Percentiles rank a stretch among this genome's conserved stretches.
Conservation (phyloP, 2,329 filamentous ascomycete genomes). For the Rhexocercosporidium sp. region DNA sequence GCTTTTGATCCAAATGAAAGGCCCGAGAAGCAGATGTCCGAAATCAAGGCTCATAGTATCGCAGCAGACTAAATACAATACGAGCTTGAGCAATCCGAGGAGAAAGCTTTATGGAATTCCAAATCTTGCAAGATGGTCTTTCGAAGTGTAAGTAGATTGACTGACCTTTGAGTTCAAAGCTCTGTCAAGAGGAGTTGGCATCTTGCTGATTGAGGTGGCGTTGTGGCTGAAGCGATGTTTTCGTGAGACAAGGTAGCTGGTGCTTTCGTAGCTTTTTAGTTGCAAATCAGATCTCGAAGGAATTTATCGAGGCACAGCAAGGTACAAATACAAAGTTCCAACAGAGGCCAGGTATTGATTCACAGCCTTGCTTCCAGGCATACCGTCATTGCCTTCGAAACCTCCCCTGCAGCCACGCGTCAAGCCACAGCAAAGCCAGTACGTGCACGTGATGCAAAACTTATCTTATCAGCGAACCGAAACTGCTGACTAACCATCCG, state of each 20-base stretch:
- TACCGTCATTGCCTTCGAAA: background rate
- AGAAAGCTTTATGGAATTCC: background rate
- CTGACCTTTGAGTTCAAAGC: conserved; percentile 74
- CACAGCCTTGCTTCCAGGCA: background rate
- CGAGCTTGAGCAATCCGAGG: too few relatives aligned
- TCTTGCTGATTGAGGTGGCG: conserved; percentile 47
- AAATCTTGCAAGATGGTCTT: background rate
- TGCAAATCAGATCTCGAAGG: background rate
- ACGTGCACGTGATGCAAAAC: background rate
- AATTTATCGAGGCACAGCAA: background rate
- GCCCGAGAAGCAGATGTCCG: too few relatives aligned
- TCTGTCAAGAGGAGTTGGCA: conserved; percentile 73
- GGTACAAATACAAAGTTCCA: background rate
- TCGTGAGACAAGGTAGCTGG: background rate
- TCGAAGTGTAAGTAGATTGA: conserved; percentile 41
- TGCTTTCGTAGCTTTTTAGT: background rate
- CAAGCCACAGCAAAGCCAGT: background rate
- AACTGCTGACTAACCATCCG: conserved; percentile 25
- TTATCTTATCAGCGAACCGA: conserved; percentile 25
- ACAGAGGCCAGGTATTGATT: conserved; percentile 4
- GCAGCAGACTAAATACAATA: too few relatives aligned
- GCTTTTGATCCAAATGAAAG: too few relatives aligned
- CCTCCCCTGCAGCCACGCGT: conserved; percentile 4
- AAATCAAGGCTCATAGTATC: too few relatives aligned
- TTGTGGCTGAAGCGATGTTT: background rate